Base-by-base conservation (phyloP, 768 basidiomycete genomes). In the Cystofilobasidium bisporidii region DNA sequence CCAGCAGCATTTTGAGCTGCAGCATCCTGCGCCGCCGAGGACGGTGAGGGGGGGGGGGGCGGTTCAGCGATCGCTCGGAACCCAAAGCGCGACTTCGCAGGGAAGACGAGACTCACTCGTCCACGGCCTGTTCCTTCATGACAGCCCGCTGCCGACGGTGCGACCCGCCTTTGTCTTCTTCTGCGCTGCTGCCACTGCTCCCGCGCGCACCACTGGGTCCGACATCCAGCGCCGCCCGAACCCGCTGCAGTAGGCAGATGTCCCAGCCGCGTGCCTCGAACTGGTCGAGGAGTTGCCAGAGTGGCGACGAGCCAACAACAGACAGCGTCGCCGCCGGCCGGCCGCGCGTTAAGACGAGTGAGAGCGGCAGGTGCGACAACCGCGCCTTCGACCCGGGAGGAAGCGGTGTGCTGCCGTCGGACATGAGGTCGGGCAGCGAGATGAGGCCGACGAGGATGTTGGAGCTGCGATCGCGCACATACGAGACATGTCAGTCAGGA, bases 1-100 rank as follows among this genome's bases (percentile, higher is more conserved):
- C 86, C 75, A 93, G 91, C 71, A 92, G 86, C 36, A 97, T 81
- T 75, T 98, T 96, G 67, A 97, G 81, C 77, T 96, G 92, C 60
- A 98, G 78, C 30, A 96, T 81, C 47, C 65, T 66, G 41, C 2
- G 32, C 2, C 22, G 24, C 17, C 28, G 18, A n/a, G 18, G 58
- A 28, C 24, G 24, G 33, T 24, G 5, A 47, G 38, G 11, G 20
- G 17, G 60, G 10, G 26, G 26, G 12, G 26, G n/a, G n/a, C n/a
- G n/a, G n/a, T n/a, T 15, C 22, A 45, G 32, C 17, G 33, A 38
- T n/a, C n/a, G n/a, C n/a, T n/a, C n/a, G n/a, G n/a, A n/a, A n/a
- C n/a, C n/a, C n/a, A n/a, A n/a, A n/a, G n/a, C n/a, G 28, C 36
- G 36, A 12, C 36, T 36, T 0, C 58, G 30, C 36, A 20, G 28